These are phyloP conservation scores for Candida yuanshanica DNA, from an alignment of 805 yeast species.

Conservation along the genomic window DNA sequence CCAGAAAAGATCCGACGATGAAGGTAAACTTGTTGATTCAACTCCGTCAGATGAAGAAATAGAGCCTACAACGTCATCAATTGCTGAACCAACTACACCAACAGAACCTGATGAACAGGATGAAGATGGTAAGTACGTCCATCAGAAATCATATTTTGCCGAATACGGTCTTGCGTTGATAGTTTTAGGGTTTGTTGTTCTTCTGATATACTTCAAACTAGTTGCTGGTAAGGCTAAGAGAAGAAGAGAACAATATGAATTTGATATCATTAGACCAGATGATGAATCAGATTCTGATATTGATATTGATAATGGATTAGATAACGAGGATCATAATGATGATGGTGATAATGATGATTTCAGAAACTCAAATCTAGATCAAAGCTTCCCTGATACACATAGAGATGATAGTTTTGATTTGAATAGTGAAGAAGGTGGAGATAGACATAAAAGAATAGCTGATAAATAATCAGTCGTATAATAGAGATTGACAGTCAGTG, in stretches of 20 bases:
- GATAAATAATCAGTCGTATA: not conserved
- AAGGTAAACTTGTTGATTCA: slow-evolving; percentile 28
- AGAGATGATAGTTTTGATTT: slow-evolving; percentile 19
- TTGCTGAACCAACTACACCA: slow-evolving; percentile 9
- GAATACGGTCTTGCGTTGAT: slow-evolving; percentile 58
- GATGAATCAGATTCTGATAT: slow-evolving; percentile 64
- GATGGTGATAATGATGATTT: not conserved
- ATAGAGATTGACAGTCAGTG: too few species aligned
- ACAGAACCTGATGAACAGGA: slow-evolving; percentile 12
- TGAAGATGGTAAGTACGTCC: slow-evolving; percentile 32
- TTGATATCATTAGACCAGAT: slow-evolving; percentile 34
- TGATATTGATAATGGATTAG: slow-evolving; percentile 50
- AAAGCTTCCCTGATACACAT: slow-evolving; percentile 9
- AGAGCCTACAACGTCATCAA: slow-evolving; percentile 1
- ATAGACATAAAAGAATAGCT: slow-evolving; percentile 1
- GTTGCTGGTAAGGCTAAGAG: slow-evolving; percentile 36
- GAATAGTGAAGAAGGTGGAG: slow-evolving; percentile 16
- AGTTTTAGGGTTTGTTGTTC: slow-evolving; percentile 49
- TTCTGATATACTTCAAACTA: slow-evolving; percentile 36
- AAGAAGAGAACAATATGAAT: slow-evolving; percentile 31
- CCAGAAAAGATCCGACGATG: slow-evolving; percentile 49
- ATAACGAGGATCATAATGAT: slow-evolving; percentile 2
- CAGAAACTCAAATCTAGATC: slow-evolving; percentile 2
- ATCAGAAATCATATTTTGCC: slow-evolving; percentile 41
- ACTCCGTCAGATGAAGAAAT: slow-evolving; percentile 2